A percentile compares a stretch with the other conserved stretches of the same genome.
Evolutionary conservation across 305 asterid species (phyloP).

Genomic region (Plantago rigida): DNA sequence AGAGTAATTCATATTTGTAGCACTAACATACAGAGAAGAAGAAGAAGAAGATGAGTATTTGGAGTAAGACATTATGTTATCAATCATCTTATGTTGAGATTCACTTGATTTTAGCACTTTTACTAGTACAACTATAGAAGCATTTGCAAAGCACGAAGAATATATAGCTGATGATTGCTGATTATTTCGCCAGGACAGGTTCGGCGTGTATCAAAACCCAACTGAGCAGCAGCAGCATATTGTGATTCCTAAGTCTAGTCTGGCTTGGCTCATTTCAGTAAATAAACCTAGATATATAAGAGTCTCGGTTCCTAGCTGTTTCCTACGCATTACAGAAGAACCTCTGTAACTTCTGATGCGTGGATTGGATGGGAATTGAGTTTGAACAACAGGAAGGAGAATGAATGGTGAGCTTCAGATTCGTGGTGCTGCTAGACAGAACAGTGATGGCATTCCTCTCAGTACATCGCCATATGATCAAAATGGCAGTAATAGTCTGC

Average conservation of each 20-base stretch:
- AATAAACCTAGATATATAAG: not conserved
- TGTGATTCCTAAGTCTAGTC: not conserved
- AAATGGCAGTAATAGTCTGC: constrained; percentile 27
- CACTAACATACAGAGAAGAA: no score
- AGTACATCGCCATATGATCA: constrained; percentile 30
- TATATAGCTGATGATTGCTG: not conserved
- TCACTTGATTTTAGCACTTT: not conserved
- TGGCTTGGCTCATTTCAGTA: not conserved
- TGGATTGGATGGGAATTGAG: not conserved
- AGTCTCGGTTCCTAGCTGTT: not conserved
- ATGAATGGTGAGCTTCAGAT: constrained; percentile 26
- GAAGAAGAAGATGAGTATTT: no score
- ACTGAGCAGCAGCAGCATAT: not conserved
- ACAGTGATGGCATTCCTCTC: constrained; percentile 21
- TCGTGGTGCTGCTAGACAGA: constrained; percentile 12
- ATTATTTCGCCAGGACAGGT: not conserved
- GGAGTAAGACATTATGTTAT: no score
- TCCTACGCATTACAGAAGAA: not conserved
- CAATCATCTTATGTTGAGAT: not conserved
- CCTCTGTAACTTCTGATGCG: not conserved
- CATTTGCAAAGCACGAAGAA: no score
- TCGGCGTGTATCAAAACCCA: not conserved
- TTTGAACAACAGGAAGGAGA: not conserved
- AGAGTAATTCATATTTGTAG: no score
- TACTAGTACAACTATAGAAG: not conserved